Conservation (phyloP, 352 stramenopile genomes). For the Pythium utonaiense region DNA sequence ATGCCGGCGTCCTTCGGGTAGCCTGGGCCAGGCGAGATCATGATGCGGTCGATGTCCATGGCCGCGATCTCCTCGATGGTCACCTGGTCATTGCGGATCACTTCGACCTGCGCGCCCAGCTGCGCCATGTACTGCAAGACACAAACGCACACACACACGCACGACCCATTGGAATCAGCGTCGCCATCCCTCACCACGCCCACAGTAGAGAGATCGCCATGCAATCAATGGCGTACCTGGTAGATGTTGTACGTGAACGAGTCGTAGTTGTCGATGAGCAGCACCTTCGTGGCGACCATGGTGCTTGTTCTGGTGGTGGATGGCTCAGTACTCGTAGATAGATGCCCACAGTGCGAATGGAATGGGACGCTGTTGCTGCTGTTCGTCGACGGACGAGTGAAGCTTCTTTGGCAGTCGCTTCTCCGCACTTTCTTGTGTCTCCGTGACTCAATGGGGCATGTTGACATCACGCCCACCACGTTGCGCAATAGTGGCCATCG, state of each 20-base stretch:
- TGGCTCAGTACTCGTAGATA: neutral
- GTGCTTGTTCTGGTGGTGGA: neutral
- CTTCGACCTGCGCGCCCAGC: constrained; percentile 71
- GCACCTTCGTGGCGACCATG: constrained; percentile 58
- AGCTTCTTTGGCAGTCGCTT: constrained; percentile 9
- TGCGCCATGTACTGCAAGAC: constrained; percentile 78
- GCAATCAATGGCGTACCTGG: constrained; percentile 39
- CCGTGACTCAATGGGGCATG: constrained; percentile 11
- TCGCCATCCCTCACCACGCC: neutral
- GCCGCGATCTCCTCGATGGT: constrained; percentile 74
- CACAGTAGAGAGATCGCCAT: neutral
- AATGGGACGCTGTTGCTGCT: neutral
- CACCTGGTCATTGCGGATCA: constrained; percentile 83
- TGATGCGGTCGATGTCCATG: constrained; percentile 79
- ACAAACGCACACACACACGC: too few species aligned
- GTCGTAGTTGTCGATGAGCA: constrained; percentile 90
- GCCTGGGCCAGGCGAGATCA: constrained; percentile 84
- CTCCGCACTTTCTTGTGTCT: constrained; percentile 30
- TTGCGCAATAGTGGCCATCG: constrained; percentile 30
- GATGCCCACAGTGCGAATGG: too few species aligned
- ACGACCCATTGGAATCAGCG: too few species aligned
- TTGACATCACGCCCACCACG: constrained; percentile 21
- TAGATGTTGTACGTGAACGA: constrained; percentile 91
- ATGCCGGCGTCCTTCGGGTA: constrained; percentile 81
- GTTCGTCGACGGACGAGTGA: neutral